Percentiles rank a stretch among this genome's conserved stretches.
phyloP scores from a whole-genome alignment of 257 asterid species.

The Solanum lycopersicoides region DNA sequence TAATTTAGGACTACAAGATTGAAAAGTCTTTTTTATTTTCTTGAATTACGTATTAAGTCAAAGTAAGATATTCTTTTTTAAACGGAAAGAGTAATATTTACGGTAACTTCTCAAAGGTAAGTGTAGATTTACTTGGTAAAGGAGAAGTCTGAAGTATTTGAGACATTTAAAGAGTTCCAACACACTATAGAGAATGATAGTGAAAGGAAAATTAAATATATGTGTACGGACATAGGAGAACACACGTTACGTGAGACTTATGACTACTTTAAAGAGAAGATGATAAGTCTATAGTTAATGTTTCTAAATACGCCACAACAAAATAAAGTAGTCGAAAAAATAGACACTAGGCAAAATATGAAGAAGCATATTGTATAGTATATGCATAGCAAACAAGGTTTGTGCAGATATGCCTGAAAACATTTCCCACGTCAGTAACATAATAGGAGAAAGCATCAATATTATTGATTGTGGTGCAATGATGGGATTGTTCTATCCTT shows the following conservation, averaged over 20 bases:
- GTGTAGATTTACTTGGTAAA: background rate
- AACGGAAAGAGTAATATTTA: background rate
- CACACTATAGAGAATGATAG: background rate
- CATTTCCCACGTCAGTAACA: background rate
- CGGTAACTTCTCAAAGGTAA: background rate
- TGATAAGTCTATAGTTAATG: background rate
- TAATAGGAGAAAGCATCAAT: background rate
- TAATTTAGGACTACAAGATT: too few relatives aligned
- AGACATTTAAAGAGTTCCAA: background rate
- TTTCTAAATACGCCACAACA: background rate
- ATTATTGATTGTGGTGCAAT: background rate
- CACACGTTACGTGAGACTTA: background rate
- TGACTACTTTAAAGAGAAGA: background rate
- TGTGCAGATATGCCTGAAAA: background rate
- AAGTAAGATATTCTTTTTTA: too few relatives aligned
- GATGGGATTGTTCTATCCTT: too few relatives aligned
- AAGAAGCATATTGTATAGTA: too few relatives aligned
- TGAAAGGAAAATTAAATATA: background rate
- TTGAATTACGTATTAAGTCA: background rate
- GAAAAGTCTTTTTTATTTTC: too few relatives aligned
- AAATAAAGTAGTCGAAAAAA: too few relatives aligned
- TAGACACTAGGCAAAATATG: background rate
- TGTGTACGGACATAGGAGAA: background rate
- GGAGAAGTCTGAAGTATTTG: background rate
- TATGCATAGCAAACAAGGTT: too few relatives aligned